Evolutionary conservation across 2,329 filamentous ascomycete species (phyloP), one percentile per base, ranked within the genome.

Genomic region (Domatiomyces catenatus): DNA sequence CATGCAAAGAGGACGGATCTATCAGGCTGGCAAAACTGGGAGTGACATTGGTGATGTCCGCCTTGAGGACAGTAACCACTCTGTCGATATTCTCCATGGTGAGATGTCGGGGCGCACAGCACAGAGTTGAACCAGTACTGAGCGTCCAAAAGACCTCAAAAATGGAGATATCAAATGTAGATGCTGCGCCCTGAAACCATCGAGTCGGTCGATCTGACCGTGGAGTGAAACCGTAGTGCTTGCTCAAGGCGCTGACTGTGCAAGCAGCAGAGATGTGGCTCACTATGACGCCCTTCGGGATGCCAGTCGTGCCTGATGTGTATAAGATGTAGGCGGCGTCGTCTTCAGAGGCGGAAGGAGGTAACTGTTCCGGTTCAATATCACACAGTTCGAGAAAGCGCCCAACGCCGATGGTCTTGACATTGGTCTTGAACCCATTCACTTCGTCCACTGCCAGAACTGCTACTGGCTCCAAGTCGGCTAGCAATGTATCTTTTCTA

Each of bases 21-120:
- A 61, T 7, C 55, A 50, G 1, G 66, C 66, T 4, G 59, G 53
- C 2, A 70, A 46, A 4, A 66, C 51, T 12, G 59, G 56, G 0
- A 75, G 75, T 15, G 79, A 66, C 0, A 73, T 66, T 0, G 75
- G 71, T 70, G 69, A 68, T 71, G 19, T 66, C 71, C n/a, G 70
- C 69, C 5, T 67, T 61, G 63, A 73, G 69, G 0, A 66, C 55
- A 6, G 66, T 65, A 36, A 76, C 69, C 1, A 65, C 67, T 0
- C 64, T 67, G 0, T 64, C 59, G 7, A 75, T 64, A 46, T 74
- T 67, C 43, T 66, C 62, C 0, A 67, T 53, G 28, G 68, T 60
- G 49, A 72, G 68, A 2, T 62, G 51, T 0, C 66, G 57, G 1
- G 69, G 66, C 10, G 50, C 44, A 42, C 55, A 44, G 39, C 57